phyloP scores from a whole-genome alignment of 176 grass and related monocot genomes.

The Alloteropsis semialata region DNA sequence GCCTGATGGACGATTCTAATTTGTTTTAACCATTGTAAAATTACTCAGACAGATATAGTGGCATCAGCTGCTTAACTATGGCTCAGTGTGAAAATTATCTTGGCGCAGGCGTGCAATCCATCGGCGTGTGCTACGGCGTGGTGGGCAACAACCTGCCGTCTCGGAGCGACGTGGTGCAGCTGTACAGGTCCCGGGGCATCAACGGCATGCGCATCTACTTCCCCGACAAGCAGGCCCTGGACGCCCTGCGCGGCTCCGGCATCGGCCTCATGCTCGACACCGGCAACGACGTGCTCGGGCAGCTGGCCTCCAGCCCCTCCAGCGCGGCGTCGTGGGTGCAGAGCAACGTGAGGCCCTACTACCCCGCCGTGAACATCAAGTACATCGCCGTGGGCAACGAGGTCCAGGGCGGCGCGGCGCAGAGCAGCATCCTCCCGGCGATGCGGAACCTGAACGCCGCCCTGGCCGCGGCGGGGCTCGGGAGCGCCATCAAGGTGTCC shows the following conservation, averaged over 20 bases:
- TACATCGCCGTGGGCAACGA: slow-evolving; percentile 84
- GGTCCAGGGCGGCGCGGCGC: slow-evolving; percentile 24
- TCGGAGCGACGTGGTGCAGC: slow-evolving; percentile 37
- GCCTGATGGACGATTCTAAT: no score
- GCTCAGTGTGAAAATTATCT: no score
- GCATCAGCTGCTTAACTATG: no score
- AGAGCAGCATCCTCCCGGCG: slow-evolving; percentile 54
- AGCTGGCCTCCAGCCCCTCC: not conserved
- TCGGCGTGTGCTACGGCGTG: slow-evolving; percentile 69
- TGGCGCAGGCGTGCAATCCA: slow-evolving; percentile 40
- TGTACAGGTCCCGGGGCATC: slow-evolving; percentile 62
- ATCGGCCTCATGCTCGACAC: slow-evolving; percentile 50
- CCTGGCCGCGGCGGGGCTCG: not conserved
- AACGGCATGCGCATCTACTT: slow-evolving; percentile 58
- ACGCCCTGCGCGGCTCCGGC: slow-evolving; percentile 33
- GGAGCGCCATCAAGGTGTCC: slow-evolving; percentile 50
- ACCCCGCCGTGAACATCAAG: slow-evolving; percentile 40
- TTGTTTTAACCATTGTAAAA: no score
- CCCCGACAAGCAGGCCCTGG: slow-evolving; percentile 31
- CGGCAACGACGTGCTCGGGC: not conserved
- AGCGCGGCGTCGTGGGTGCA: slow-evolving; percentile 50
- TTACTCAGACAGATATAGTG: no score
- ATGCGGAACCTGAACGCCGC: slow-evolving; percentile 55
- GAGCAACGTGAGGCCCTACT: slow-evolving; percentile 46
- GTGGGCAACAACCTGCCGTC: slow-evolving; percentile 58